Evolutionary conservation across 208 protist species (phyloP), one percentile per base, ranked within the genome.

Genomic region (Wallacemonas sp.): DNA sequence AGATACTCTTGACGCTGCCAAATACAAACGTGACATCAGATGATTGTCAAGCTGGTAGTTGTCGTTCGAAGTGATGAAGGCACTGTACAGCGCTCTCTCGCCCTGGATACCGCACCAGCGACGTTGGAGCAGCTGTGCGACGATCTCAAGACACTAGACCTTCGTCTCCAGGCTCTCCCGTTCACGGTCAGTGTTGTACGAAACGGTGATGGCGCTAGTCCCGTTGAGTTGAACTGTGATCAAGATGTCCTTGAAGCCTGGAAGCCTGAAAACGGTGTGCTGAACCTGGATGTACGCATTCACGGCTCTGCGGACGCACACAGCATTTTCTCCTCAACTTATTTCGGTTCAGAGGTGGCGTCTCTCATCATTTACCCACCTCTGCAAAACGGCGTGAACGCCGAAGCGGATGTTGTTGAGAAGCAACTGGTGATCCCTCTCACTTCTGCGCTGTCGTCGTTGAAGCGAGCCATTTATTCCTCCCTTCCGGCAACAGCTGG

Each of bases 351-450:
- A 9, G 82, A 82, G 12, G 54, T 88, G 27, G 78, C 80, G 21
- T 79, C 60, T 21, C 66, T 88, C 33, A 77, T 74, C 47, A 60
- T 88, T 28, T 88, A 63, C 44, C 44, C 77, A 0, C 76, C 80
- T 61, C 51, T 56, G 3, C 44, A 59, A 27, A 28, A 46, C 8
- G 30, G 31, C 15, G 6, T 34, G 17, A 62, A 41, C 38, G 19
- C 49, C 8, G 34, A 69, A 4, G 47, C 46, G 33, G 60, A 71
- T 11, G 56, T 75, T 5, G 31, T 62, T 14, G 75, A 88, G 56
- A 83, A 84, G 59, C 78, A 58, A 56, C 79, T 88, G 34, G 64
- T 88, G 8, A 76, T 88, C 22, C 82, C 82, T 1, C 62, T 62
- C 8, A 53, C 68, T 2, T 71, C 68, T 6, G 68, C 79, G 17